These are phyloP conservation scores for Ceratobasidium sp. DNA, from an alignment of 1,284 basidiomycete genomes.

Conservation along the genomic window DNA sequence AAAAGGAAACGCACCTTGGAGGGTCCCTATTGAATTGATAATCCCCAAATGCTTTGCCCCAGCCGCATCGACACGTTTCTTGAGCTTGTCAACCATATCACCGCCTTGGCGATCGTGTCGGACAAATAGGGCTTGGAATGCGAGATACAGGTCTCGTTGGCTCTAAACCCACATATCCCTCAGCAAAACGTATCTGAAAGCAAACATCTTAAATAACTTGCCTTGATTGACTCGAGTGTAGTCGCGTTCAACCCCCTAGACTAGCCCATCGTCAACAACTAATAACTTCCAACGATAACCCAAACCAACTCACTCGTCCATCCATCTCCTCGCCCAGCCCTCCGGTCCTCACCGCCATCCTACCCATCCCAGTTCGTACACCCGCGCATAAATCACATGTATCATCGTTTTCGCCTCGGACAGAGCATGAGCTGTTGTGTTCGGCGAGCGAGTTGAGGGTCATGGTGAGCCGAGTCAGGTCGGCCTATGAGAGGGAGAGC, in stretches of 20 bases:
- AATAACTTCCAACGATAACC: slow-evolving; percentile 60
- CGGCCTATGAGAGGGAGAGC: slow-evolving; percentile 65
- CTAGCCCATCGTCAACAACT: slow-evolving; percentile 61
- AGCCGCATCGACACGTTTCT: slow-evolving; percentile 77
- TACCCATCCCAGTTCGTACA: slow-evolving; percentile 76
- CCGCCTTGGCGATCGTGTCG: slow-evolving; percentile 84
- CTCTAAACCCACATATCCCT: slow-evolving; percentile 59
- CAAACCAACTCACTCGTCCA: slow-evolving; percentile 69
- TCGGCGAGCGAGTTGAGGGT: slow-evolving; percentile 82
- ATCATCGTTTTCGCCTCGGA: slow-evolving; percentile 63
- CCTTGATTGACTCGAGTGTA: slow-evolving; percentile 80
- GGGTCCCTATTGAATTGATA: slow-evolving; percentile 72
- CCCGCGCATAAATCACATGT: slow-evolving; percentile 84
- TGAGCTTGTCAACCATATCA: slow-evolving; percentile 86
- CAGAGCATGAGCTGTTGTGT: slow-evolving; percentile 78
- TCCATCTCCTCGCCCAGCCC: slow-evolving; percentile 82
- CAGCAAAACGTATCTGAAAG: not conserved
- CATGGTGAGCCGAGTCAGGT: slow-evolving; percentile 82
- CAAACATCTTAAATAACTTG: slow-evolving; percentile 51
- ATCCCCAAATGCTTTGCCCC: slow-evolving; percentile 34
- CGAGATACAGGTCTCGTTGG: slow-evolving; percentile 88
- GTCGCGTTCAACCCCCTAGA: slow-evolving; percentile 25
- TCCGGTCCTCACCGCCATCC: slow-evolving; percentile 75
- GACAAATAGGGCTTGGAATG: slow-evolving; percentile 83
- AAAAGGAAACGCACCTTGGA: slow-evolving; percentile 57